Conservation (phyloP, 345 rosid species). For the Noccaea caerulescens region DNA sequence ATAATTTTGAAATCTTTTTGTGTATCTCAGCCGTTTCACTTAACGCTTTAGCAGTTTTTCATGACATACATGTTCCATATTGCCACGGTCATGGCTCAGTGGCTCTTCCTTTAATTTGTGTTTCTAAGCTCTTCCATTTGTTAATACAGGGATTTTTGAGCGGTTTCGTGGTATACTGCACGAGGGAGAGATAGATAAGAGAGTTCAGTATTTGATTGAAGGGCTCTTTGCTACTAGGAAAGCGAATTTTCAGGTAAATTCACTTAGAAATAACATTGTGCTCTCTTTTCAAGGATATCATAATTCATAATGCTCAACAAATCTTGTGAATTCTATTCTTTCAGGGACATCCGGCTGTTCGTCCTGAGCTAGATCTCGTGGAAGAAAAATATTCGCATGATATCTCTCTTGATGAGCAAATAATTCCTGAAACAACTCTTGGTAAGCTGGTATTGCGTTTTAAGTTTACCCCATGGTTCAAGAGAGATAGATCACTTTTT, state of each 20-base stretch:
- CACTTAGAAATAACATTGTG: not conserved
- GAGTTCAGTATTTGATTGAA: conserved; percentile 92
- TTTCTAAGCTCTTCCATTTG: conserved; percentile 25
- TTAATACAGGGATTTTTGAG: conserved; percentile 79
- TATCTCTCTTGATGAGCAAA: conserved; percentile 75
- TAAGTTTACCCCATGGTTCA: conserved; percentile 5
- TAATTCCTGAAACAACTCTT: conserved; percentile 73
- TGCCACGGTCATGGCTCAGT: not conserved
- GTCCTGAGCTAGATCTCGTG: conserved; percentile 90
- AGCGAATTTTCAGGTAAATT: conserved; percentile 86
- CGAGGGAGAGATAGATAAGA: conserved; percentile 95
- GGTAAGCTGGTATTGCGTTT: conserved; percentile 52
- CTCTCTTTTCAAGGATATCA: not conserved
- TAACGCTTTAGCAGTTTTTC: not conserved
- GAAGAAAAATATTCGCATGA: conserved; percentile 92
- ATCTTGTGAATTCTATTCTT: conserved; percentile 34
- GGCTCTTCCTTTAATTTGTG: not conserved
- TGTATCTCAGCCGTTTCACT: conserved; percentile 11
- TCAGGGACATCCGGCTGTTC: conserved; percentile 94
- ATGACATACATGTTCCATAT: conserved; percentile 15
- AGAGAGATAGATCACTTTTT: conserved; percentile 7
- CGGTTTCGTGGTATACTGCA: conserved; percentile 93
- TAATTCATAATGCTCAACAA: conserved; percentile 2
- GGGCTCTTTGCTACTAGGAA: conserved; percentile 80
- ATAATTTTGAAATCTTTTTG: not conserved